Evolutionary conservation across 352 stramenopile species (phyloP), one percentile per base, ranked within the genome.

Genomic region (Pythium angustatum): DNA sequence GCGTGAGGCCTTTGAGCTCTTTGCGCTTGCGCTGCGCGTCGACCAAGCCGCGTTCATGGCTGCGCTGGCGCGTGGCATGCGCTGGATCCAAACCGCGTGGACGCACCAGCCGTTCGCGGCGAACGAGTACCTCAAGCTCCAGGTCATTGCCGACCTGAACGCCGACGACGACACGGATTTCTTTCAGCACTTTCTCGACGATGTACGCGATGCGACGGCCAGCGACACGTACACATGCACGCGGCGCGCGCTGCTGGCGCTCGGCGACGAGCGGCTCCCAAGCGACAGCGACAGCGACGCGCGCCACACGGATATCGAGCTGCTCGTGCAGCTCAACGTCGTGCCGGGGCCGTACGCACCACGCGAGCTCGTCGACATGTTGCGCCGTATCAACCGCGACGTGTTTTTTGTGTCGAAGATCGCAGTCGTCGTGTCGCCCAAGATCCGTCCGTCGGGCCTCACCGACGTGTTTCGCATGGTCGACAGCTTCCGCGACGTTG

Each of bases 1-100:
- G 21, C 51, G 51, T 19, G 51, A 48, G 22, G 33, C 51, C 33
- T 33, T 58, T 14, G 51, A 48, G 51, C 24, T 58, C 11, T 48
- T 58, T 24, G 51, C 36, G 12, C 14, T 58, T 2, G 51, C 51
- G 22, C 21, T 48, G n/a, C 7, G 24, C 19, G 41, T 48, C 9
- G 51, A 48, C 26, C 4, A 19, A 11, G 1, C 3, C 21, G 51
- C 33, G 34, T 58, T 58, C 15, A 33, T 58, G 22, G 5, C 45
- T 8, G 36, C 33, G n/a, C 14, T 58, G 8, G 34, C 51, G 6
- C 30, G n/a, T 8, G 50, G 50, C 33, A 36, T 48, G 51, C 33
- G 22, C 7, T 49, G 33, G 51, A 27, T 45, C 19, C 4, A 17
- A 7, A 5, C 21, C 30, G 15, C 24, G 51, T 58, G 51, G 51